Evolutionary conservation across 306 rosid species (phyloP), one percentile per base, ranked within the genome.

Genomic region (Fragaria nilgerrensis): DNA sequence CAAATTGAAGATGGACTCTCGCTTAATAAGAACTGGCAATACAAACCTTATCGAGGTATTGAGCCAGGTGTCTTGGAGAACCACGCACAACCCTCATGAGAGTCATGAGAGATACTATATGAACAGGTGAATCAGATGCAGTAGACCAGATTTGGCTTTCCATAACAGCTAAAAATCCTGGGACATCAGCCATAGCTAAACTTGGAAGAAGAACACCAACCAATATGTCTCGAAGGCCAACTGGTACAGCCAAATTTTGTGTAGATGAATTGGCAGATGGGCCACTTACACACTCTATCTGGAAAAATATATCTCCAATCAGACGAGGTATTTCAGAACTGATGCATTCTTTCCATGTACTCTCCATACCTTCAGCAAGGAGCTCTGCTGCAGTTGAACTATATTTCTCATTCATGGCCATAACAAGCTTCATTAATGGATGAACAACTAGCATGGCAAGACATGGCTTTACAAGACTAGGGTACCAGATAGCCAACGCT

Each of bases 121-220:
- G 97, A 75, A 95, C 96, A 19, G 98, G 93, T 72, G 98, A 95
- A 85, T 92, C 97, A 48, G 97, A 95, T 78, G 98, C 96, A 65
- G 98, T 95, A 76, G 98, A 95, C 98, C 98, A 95, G 73, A 95
- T 88, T 84, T 92, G 97, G 82, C 97, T 92, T 81, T 95, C 98
- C 69, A 92, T 81, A 76, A 89, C 85, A 50, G 87, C 78, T 77
- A 92, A 84, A 86, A 92, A 95, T 23, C 92, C 93, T 32, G 82
- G 86, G 75, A 92, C 78, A 80, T 95, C 98, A 82, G 90, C 95
- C 88, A 92, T 83, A 53, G 98, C 97, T 85, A 95, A 85, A 83
- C 89, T 95, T 83, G 98, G 98, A 87, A 95, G 98, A 83, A 95
- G 97, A 95, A 90, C 75, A 73, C 80, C 96, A 66, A 90, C 90